A percentile compares a stretch with the other conserved stretches of the same genome.
Conservation (phyloP, 2,329 filamentous ascomycete genomes). For the Botrytis byssoidea region DNA sequence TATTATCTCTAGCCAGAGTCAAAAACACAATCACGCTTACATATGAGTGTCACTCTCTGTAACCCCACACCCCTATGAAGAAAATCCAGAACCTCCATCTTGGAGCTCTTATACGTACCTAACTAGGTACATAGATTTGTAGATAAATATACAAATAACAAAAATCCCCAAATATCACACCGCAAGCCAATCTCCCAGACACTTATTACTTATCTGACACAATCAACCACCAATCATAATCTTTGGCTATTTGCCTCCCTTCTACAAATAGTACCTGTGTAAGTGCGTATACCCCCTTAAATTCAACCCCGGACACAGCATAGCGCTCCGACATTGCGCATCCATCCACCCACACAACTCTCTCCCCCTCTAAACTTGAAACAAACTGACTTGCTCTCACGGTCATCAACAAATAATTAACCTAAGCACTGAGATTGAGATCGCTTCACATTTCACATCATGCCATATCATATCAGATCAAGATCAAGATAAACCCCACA, state of each 20-base stretch:
- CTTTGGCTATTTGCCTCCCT: background rate
- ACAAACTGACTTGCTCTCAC: background rate
- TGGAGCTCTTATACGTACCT: background rate
- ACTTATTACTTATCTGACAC: background rate
- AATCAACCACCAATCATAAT: background rate
- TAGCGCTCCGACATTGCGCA: background rate
- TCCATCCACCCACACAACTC: background rate
- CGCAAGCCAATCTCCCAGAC: background rate
- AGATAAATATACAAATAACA: too few relatives aligned
- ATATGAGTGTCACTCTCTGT: background rate
- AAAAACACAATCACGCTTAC: background rate
- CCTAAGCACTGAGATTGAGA: background rate
- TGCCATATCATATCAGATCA: background rate
- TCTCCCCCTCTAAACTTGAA: background rate
- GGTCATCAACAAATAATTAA: background rate
- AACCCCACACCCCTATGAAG: background rate
- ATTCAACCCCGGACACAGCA: background rate
- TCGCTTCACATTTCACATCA: background rate
- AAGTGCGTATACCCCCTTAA: background rate
- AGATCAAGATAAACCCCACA: background rate
- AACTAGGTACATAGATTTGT: background rate
- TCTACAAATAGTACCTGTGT: background rate
- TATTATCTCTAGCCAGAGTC: too few relatives aligned
- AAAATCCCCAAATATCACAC: background rate
- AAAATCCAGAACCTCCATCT: background rate